Base-by-base conservation (phyloP, 2,329 filamentous ascomycete genomes). In the Colletotrichum sublineola region DNA sequence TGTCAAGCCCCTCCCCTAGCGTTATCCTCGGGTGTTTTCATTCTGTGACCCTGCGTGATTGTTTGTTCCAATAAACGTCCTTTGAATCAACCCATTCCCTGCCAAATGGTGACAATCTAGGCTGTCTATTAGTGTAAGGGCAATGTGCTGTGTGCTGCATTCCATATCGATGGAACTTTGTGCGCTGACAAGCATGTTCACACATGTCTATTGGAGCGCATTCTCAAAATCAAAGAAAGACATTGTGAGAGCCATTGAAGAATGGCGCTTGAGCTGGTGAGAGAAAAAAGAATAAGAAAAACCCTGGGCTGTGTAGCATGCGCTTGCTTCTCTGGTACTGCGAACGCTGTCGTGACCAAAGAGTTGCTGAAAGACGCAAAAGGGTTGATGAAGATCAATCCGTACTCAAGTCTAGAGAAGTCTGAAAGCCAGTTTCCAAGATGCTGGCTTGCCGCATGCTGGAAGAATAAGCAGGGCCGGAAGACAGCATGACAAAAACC, bases 51-150 rank as follows among this genome's bases (percentile, higher is more conserved):
- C 36, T 42, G 61, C 5, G 31, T 38, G 14, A 2, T 6, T 11
- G 6, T 20, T 8, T 11, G 4, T 29, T 33, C n/a, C n/a, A 42
- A 7, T 18, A n/a, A n/a, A 11, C 40, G 14, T 46, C 40, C 2
- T 7, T 24, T 24, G 24, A 24, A 5, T 29, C 38, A 40, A 38
- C 55, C 55, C 18, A 40, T 60, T 12, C 33, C 48, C 33, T 44
- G 24, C 56, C n/a, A 33, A 38, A 11, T 8, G 29, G 14, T 29
- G 52, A 71, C 64, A 71, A 52, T 46, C 64, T 57, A 62, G 50
- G 68, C 33, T 68, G 64, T 63, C 50, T 38, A 68, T 71, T 68
- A 68, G 31, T 50, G 68, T 44, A 31, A 63, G 50, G 64, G 67
- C 18, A 31, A 42, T 24, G 20, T 1, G 24, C 20, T 44, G 36